phyloP scores from a whole-genome alignment of 75 land plant species.

The Ceratopteris richardii region DNA sequence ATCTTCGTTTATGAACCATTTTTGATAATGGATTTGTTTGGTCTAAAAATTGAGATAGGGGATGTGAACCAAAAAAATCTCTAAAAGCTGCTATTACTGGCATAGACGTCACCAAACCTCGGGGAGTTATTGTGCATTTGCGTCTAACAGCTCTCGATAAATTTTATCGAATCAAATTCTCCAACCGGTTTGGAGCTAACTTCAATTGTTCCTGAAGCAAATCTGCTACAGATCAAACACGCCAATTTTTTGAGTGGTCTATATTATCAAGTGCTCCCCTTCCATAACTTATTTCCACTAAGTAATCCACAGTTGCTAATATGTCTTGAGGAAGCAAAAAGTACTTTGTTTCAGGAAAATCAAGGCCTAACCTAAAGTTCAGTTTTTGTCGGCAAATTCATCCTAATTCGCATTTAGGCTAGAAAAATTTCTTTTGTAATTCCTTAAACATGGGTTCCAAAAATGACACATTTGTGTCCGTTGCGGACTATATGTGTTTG shows the following conservation, averaged over 20 bases:
- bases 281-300: slow-evolving; percentile 4
- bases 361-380: background rate
- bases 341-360: background rate
- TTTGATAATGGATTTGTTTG: slow-evolving; percentile 3
- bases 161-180: background rate
- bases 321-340: slow-evolving; percentile 4
- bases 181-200: background rate
- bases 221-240: slow-evolving; percentile 6
- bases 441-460: too few relatives aligned
- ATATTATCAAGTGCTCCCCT: slow-evolving; percentile 1
- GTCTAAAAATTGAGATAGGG: slow-evolving; percentile 1
- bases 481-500: too few relatives aligned
- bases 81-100: slow-evolving; percentile 3
- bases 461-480: too few relatives aligned
- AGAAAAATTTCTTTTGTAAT: background rate
- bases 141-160: background rate
- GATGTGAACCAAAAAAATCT: background rate
- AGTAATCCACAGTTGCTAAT: slow-evolving; percentile 8
- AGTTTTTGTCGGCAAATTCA: background rate
- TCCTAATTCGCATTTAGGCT: background rate
- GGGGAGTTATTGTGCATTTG: background rate
- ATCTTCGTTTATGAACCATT: too few relatives aligned
- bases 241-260: slow-evolving; percentile 1
- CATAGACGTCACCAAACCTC: background rate
- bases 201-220: slow-evolving; percentile 4